A percentile compares a stretch with the other conserved stretches of the same genome.
Evolutionary conservation across 176 grass and related monocot genomes (phyloP).

Genomic region (Musa acuminata): DNA sequence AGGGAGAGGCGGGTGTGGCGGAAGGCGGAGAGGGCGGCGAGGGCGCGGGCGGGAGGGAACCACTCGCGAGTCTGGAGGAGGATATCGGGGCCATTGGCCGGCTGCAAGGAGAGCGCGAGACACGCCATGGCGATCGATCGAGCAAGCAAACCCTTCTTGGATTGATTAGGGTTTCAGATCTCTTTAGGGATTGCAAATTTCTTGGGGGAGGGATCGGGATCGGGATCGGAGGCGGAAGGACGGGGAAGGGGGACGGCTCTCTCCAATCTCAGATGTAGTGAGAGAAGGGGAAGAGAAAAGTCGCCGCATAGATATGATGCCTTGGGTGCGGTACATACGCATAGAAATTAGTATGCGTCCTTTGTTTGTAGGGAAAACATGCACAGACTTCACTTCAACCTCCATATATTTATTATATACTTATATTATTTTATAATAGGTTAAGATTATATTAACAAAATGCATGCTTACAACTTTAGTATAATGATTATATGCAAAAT

Average conservation of each 20-base stretch:
- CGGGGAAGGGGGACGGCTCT: not conserved
- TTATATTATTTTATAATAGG: too few relatives aligned
- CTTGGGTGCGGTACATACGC: too few relatives aligned
- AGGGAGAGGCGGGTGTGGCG: slow-evolving; percentile 74
- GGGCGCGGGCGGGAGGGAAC: slow-evolving; percentile 93
- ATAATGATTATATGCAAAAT: too few relatives aligned
- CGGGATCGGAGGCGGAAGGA: too few relatives aligned
- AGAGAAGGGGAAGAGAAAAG: not conserved
- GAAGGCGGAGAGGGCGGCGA: slow-evolving; percentile 89
- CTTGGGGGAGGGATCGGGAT: not conserved
- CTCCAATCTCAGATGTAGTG: not conserved
- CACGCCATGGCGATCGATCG: slow-evolving; percentile 55
- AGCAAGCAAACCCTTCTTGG: not conserved
- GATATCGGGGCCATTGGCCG: slow-evolving; percentile 82
- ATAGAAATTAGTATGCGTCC: too few relatives aligned
- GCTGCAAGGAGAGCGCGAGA: slow-evolving; percentile 89
- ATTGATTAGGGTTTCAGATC: not conserved
- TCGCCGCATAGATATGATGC: too few relatives aligned
- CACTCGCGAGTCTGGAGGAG: slow-evolving; percentile 89
- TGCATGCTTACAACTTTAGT: too few relatives aligned
- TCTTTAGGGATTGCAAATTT: not conserved
- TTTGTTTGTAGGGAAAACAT: too few relatives aligned
- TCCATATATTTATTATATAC: too few relatives aligned
- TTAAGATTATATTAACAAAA: too few relatives aligned
- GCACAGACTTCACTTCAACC: too few relatives aligned